Conservation (phyloP, 2,329 filamentous ascomycete species). For the Ambrosiella cleistominuta region DNA sequence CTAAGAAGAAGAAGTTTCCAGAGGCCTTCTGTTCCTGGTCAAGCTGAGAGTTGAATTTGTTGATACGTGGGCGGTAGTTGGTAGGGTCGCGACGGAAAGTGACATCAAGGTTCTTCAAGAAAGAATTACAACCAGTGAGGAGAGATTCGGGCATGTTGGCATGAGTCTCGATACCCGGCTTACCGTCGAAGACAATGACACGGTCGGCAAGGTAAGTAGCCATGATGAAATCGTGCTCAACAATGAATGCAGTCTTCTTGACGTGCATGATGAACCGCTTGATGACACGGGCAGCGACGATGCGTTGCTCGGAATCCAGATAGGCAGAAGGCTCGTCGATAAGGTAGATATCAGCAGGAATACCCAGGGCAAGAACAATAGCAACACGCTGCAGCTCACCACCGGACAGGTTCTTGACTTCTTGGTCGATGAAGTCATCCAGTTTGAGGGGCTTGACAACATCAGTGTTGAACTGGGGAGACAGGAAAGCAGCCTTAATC, state of each 20-base stretch:
- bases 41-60: slow-evolving; percentile 88
- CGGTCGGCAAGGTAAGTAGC: slow-evolving; percentile 61
- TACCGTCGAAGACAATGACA: slow-evolving; percentile 94
- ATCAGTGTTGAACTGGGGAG: slow-evolving; percentile 96
- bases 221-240: slow-evolving; percentile 99
- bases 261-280: slow-evolving; percentile 99
- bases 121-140: slow-evolving; percentile 87
- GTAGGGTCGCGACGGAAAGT: slow-evolving; percentile 96
- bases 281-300: slow-evolving; percentile 90
- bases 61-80: slow-evolving; percentile 94
- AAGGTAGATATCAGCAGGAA: slow-evolving; percentile 93
- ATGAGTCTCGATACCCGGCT: slow-evolving; percentile 73
- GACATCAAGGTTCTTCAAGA: slow-evolving; percentile 91
- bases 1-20: slow-evolving; percentile 97
- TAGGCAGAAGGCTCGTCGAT: slow-evolving; percentile 97
- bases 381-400: slow-evolving; percentile 99
- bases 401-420: slow-evolving; percentile 96
- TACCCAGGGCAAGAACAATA: slow-evolving; percentile 87
- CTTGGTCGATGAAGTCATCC: slow-evolving; percentile 98
- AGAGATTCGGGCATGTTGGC: slow-evolving; percentile 85
- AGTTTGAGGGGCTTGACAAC: slow-evolving; percentile 99
- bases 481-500: slow-evolving; percentile 92
- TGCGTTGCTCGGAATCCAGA: slow-evolving; percentile 97
- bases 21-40: slow-evolving; percentile 91
- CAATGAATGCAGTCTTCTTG: slow-evolving; percentile 97